Percentiles rank a stretch among this genome's conserved stretches.
These are phyloP conservation scores for Schwanniomyces sp. DNA, from an alignment of 805 yeast species.

Conservation along the genomic window DNA sequence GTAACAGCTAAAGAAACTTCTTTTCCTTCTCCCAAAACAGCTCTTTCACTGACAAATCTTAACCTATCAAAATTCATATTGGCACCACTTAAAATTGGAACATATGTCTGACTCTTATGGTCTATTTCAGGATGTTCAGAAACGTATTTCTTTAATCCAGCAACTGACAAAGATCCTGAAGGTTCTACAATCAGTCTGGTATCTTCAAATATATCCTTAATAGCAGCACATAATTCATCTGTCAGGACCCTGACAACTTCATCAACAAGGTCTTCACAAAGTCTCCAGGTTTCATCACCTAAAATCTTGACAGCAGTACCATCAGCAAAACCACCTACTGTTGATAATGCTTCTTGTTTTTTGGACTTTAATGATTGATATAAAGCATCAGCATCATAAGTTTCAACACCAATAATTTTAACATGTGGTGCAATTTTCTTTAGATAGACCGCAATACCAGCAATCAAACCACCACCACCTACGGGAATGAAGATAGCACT, in stretches of 20 bases:
- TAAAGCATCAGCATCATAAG: slow-evolving; percentile 93
- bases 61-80: slow-evolving; percentile 97
- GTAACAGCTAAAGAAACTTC: slow-evolving; percentile 90
- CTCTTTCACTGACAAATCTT: slow-evolving; percentile 95
- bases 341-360: slow-evolving; percentile 53
- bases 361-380: slow-evolving; percentile 62
- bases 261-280: slow-evolving; percentile 78
- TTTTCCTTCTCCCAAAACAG: slow-evolving; percentile 96
- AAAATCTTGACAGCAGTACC: slow-evolving; percentile 93
- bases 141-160: slow-evolving; percentile 87
- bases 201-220: slow-evolving; percentile 94
- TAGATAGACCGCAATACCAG: slow-evolving; percentile 88
- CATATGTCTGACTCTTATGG: slow-evolving; percentile 68
- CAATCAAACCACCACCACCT: slow-evolving; percentile 96
- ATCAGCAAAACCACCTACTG: slow-evolving; percentile 97
- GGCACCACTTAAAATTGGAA: slow-evolving; percentile 91
- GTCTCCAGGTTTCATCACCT: slow-evolving; percentile 90
- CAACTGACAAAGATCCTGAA: slow-evolving; percentile 94
- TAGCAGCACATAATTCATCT: slow-evolving; percentile 95
- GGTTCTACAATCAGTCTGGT: slow-evolving; percentile 95
- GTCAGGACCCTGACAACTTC: slow-evolving; percentile 83
- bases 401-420: slow-evolving; percentile 93
- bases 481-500: slow-evolving; percentile 89
- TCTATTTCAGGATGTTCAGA: slow-evolving; percentile 66
- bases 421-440: slow-evolving; percentile 98